phyloP scores from a whole-genome alignment of 1,284 basidiomycete species.

The Lentinula novae-zelandiae region DNA sequence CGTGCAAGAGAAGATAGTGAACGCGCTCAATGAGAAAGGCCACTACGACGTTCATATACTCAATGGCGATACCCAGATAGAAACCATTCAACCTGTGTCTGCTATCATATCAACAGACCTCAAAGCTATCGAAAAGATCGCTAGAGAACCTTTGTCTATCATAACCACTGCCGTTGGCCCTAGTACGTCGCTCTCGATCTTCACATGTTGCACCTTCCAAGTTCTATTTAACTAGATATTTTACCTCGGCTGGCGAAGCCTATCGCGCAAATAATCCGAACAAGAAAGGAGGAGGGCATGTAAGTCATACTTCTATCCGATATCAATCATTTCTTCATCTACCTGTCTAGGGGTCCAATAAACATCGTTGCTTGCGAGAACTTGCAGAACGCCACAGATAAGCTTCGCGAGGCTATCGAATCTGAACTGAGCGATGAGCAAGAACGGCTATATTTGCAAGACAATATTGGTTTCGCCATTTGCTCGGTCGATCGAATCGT shows the following conservation, averaged over 20 bases:
- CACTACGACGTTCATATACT: constrained; percentile 23
- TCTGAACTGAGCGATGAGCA: constrained; percentile 24
- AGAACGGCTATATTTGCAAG: constrained; percentile 23
- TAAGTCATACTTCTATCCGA: not conserved
- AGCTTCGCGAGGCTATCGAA: constrained; percentile 28
- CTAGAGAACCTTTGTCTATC: constrained; percentile 25
- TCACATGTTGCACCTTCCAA: not conserved
- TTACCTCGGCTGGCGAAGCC: constrained; percentile 23
- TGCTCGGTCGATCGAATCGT: constrained; percentile 41
- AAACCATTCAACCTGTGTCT: constrained; percentile 25
- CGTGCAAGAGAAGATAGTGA: constrained; percentile 21
- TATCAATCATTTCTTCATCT: too few species aligned
- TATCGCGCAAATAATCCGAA: constrained; percentile 21
- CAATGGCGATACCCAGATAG: constrained; percentile 12
- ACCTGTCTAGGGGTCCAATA: constrained; percentile 16
- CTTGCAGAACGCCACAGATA: constrained; percentile 30
- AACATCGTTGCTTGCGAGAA: constrained; percentile 42
- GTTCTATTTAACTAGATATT: constrained; percentile 9
- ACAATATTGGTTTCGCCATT: constrained; percentile 33
- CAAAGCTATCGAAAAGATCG: constrained; percentile 22
- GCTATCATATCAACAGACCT: constrained; percentile 30
- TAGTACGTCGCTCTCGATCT: not conserved
- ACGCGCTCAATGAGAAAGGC: constrained; percentile 20
- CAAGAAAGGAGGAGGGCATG: constrained; percentile 13
- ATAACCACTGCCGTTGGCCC: constrained; percentile 36